Base-by-base conservation (phyloP, 73 alveolate genomes). In the Uronychia setigera region DNA sequence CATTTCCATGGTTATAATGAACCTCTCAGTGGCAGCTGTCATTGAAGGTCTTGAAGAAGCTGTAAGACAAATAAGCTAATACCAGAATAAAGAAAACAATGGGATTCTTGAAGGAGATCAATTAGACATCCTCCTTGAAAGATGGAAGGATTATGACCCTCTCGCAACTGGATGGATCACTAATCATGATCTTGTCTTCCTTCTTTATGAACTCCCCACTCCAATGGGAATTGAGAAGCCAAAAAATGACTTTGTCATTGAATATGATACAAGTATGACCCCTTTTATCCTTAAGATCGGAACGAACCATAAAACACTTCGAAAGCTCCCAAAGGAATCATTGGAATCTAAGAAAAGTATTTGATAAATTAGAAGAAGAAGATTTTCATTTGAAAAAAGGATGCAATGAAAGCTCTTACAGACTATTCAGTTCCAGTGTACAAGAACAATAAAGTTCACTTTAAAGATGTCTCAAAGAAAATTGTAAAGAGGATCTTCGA, bases 1-100 rank as follows among this genome's bases (percentile, higher is more conserved):
- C 14, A 26, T 85, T n/a, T 26, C 80, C 26, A 77, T 85, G 87
- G 32, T 85, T 1, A 78, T 85, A 33, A 78, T 85, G 87, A 85
- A 85, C 32, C 82, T 85, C 27, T 85, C 82, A 19, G 87, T 85
- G 26, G 92, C 92, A n/a, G 87, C 82, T 78, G 92, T 85, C 32
- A 57, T 85, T 32, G 92, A 79, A 33, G 92, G 92, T 28, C 59
- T 85, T 19, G 81, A 30, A 26, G 78, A 67, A 34, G 83, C 84
- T 26, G n/a, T n/a, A n/a, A n/a, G n/a, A n/a, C n/a, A n/a, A n/a
- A n/a, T n/a, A n/a, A n/a, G n/a, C n/a, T n/a, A n/a, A n/a, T n/a
- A n/a, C n/a, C n/a, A 46, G 67, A 77, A 32, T 26, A 84, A 76
- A 46, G 82, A 84, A 58, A 84, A 84, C 31, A 77, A 19, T 1